Percentiles rank a stretch among this genome's conserved stretches.
phyloP scores from a whole-genome alignment of 768 basidiomycete genomes.

The Rhodotorula paludigena region DNA sequence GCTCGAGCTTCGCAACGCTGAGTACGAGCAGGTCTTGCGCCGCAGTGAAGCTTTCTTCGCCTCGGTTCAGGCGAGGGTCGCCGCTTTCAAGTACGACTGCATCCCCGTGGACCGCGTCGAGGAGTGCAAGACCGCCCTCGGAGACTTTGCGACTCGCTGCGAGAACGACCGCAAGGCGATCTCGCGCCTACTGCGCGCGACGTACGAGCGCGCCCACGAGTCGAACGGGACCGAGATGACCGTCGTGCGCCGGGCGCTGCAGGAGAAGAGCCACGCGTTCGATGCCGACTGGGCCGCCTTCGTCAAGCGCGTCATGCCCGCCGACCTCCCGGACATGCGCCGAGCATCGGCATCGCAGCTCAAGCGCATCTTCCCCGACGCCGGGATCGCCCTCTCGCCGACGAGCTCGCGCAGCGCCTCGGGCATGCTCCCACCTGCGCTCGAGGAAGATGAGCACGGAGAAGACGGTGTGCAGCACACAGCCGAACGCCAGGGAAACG shows the following conservation, averaged over 20 bases:
- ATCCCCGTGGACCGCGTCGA: constrained; percentile 51
- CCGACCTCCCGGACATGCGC: constrained; percentile 56
- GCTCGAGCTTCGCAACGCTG: constrained; percentile 83
- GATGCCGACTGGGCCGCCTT: constrained; percentile 85
- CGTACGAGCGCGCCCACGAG: constrained; percentile 60
- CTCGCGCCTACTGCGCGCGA: constrained; percentile 63
- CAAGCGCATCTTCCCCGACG: constrained; percentile 47
- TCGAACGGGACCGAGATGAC: constrained; percentile 51
- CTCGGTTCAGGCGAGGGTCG: constrained; percentile 49
- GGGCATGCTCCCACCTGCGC: constrained; percentile 16
- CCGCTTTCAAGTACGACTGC: constrained; percentile 38
- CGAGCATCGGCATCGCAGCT: constrained; percentile 48
- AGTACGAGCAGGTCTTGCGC: constrained; percentile 69
- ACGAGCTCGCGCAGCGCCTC: constrained; percentile 12
- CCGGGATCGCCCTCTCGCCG: constrained; percentile 3
- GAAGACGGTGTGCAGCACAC: neutral
- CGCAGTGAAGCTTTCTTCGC: constrained; percentile 58
- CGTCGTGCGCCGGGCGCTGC: constrained; percentile 73
- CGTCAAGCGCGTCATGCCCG: constrained; percentile 50
- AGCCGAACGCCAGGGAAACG: neutral
- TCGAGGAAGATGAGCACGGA: constrained; percentile 31
- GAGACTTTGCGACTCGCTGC: constrained; percentile 65
- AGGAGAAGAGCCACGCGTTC: constrained; percentile 95
- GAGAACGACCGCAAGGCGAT: constrained; percentile 66
- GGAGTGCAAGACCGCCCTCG: constrained; percentile 57